Conservation (phyloP, 805 yeast species). For the Saturnispora besseyi region DNA sequence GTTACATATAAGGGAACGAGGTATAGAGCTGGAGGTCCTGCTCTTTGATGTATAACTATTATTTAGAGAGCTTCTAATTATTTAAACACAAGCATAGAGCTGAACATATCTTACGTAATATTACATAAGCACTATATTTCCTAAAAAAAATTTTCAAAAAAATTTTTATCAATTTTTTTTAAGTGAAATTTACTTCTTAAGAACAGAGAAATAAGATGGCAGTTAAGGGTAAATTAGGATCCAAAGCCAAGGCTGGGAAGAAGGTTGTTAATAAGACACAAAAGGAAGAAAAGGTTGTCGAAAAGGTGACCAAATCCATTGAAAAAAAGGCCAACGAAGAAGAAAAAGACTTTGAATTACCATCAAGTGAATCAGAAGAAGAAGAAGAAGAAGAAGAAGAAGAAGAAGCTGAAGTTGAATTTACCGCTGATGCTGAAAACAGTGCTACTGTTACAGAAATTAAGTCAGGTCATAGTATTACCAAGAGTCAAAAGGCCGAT, state of each 20-base stretch:
- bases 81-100: background rate
- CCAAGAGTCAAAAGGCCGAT: background rate
- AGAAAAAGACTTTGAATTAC: constrained; percentile 16
- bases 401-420: constrained; percentile 13
- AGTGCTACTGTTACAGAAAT: constrained; percentile 5
- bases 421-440: constrained; percentile 14
- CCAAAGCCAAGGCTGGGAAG: constrained; percentile 1
- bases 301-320: background rate
- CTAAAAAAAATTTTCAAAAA: background rate
- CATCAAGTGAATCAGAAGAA: constrained; percentile 12
- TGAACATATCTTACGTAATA: background rate
- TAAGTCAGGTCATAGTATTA: constrained; percentile 3
- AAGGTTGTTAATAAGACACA: background rate
- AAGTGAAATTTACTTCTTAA: background rate
- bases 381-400: constrained; percentile 11
- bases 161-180: background rate
- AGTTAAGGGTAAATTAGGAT: background rate
- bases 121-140: background rate
- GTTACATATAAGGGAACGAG: too few species aligned
- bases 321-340: constrained; percentile 7
- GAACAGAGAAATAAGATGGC: background rate
- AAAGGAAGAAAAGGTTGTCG: constrained; percentile 1
- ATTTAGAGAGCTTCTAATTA: too few species aligned
- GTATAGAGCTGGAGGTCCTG: too few species aligned
- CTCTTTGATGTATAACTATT: too few species aligned